phyloP scores from a whole-genome alignment of 257 asterid genomes.

The Nicotiana obtusifolia region DNA sequence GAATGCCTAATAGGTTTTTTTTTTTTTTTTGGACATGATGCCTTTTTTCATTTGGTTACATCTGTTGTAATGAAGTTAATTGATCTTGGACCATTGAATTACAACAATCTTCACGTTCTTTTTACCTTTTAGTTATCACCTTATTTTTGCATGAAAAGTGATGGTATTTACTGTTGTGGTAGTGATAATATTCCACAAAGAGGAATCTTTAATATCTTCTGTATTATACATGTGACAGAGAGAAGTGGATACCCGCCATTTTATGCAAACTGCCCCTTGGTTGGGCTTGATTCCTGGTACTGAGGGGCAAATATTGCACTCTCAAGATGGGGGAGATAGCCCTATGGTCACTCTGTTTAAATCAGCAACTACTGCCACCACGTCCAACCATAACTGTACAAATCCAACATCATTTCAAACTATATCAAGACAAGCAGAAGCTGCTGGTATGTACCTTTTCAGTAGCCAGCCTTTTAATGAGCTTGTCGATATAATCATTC shows the following conservation, averaged over 20 bases:
- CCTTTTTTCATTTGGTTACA: not conserved
- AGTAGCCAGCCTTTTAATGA: not conserved
- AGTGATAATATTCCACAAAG: conserved; percentile 5
- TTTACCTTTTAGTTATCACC: not conserved
- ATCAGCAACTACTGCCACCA: conserved; percentile 61
- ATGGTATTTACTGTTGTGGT: not conserved
- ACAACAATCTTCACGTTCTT: not conserved
- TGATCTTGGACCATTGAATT: conserved; percentile 5
- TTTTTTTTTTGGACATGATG: not conserved
- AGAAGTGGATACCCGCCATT: conserved; percentile 93
- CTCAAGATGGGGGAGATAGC: conserved; percentile 75
- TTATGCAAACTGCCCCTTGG: conserved; percentile 99
- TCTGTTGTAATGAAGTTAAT: not conserved
- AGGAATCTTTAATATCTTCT: conserved; percentile 3
- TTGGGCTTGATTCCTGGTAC: conserved; percentile 85
- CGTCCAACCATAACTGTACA: conserved; percentile 55
- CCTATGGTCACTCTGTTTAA: conserved; percentile 79
- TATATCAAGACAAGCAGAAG: conserved; percentile 94
- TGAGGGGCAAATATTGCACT: conserved; percentile 78
- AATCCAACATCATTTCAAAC: conserved; percentile 64
- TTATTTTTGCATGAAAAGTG: not conserved
- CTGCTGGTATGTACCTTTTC: conserved; percentile 66
- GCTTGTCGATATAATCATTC: not conserved
- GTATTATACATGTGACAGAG: conserved; percentile 41
- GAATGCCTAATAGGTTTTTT: not conserved